Conservation (phyloP, 192 early-diverging fungal species). For the Rhizophagus sp. region DNA sequence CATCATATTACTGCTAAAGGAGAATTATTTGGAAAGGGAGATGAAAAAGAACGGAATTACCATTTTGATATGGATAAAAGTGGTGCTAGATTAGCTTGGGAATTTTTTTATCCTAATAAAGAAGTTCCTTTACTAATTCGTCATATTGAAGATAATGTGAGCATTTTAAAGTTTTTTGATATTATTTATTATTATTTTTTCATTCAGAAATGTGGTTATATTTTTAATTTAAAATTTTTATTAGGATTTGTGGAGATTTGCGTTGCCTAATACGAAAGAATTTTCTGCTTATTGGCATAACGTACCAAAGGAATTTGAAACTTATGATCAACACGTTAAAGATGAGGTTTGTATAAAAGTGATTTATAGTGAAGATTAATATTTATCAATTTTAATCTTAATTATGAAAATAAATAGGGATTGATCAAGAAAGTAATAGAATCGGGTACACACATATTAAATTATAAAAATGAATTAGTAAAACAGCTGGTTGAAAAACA, state of each 20-base stretch:
- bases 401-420: not conserved
- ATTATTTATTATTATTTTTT: no score
- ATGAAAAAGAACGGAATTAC: conserved; percentile 10
- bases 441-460: not conserved
- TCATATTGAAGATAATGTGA: conserved; percentile 10
- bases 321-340: not conserved
- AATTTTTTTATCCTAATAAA: conserved; percentile 21
- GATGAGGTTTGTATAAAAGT: conserved; percentile 3
- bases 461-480: not conserved
- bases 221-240: no score
- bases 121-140: conserved; percentile 5
- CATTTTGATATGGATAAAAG: conserved; percentile 17
- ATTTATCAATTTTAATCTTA: no score
- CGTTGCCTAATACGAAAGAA: not conserved
- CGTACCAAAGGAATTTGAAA: not conserved
- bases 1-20: conserved; percentile 3
- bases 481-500: not conserved
- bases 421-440: not conserved
- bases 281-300: conserved; percentile 5
- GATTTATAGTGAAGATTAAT: not conserved
- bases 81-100: conserved; percentile 24
- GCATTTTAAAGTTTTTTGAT: not conserved
- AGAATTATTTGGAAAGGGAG: not conserved
- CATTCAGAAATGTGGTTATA: no score
- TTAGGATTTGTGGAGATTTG: conserved; percentile 8